phyloP scores from a whole-genome alignment of 2,329 filamentous ascomycete species.

The Cercospora zeina region DNA sequence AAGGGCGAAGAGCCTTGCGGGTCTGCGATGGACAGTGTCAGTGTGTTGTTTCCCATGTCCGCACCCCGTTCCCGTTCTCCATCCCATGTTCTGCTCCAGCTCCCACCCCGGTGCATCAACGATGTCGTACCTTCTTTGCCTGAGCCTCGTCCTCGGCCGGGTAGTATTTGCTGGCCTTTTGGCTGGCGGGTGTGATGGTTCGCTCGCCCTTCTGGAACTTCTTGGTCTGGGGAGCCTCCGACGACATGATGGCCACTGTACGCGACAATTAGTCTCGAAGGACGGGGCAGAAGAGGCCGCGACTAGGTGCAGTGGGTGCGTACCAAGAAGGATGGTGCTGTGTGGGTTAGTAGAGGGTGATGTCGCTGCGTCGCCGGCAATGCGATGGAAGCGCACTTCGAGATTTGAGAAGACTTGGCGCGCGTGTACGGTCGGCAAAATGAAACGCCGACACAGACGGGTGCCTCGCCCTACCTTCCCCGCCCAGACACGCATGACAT shows the following conservation, averaged over 20 bases:
- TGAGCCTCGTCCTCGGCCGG: slow-evolving; percentile 86
- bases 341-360: slow-evolving; percentile 21
- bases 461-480: slow-evolving; percentile 6
- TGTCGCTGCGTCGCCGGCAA: slow-evolving; percentile 18
- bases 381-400: slow-evolving; percentile 6
- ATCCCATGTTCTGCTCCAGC: background rate
- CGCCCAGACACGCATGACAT: slow-evolving; percentile 1
- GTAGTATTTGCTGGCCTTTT: slow-evolving; percentile 99
- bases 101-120: background rate
- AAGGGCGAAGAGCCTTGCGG: slow-evolving; percentile 89
- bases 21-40: slow-evolving; percentile 58
- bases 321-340: slow-evolving; percentile 21
- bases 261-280: slow-evolving; percentile 5
- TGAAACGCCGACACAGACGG: background rate
- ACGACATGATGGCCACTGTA: slow-evolving; percentile 36
- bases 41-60: slow-evolving; percentile 20
- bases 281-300: background rate
- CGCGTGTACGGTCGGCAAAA: background rate
- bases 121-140: slow-evolving; percentile 82
- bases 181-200: slow-evolving; percentile 78
- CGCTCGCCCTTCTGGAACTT: slow-evolving; percentile 97
- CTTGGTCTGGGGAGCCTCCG: slow-evolving; percentile 63
- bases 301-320: slow-evolving; percentile 1
- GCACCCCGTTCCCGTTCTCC: background rate
- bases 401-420: slow-evolving; percentile 14